Base-by-base conservation (phyloP, 2,329 filamentous ascomycete species). In the Fusarium solani-melongenae region DNA sequence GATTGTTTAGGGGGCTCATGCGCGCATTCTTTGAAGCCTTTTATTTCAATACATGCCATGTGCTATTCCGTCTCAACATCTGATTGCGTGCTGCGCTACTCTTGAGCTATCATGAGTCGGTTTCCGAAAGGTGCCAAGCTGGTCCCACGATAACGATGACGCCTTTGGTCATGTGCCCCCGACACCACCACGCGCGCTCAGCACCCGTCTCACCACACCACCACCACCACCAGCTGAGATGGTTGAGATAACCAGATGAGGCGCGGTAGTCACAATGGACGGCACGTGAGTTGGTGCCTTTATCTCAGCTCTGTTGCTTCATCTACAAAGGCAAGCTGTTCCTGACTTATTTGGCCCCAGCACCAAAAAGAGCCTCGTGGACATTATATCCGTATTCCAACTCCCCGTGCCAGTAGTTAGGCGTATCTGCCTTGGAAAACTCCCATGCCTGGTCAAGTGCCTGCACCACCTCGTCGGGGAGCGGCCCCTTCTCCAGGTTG, bases 371-470 rank as follows among this genome's bases (percentile, higher is more conserved):
- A 15, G 86, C 89, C 80, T 89, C 84, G 75, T 86, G 82, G 8
- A 91, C 90, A 78, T 94, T 86, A 76, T 93, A 94, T 15, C 86
- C 88, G 76, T 94, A 94, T 80, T 88, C 87, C 62, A 93, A 81
- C 58, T 92, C 90, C 62, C 85, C 83, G 74, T 89, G 88, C 87
- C 87, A 90, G 76, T 90, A 90, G 58, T 84, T 83, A 10, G 84
- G 71, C 11, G 85, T 84, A 36, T 89, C 87, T 3, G 82, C 79
- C 84, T 94, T 95, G 14, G 88, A 85, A n/a, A 92, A 84, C 76
- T 86, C 72, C 94, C 95, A 97, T 5, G 93, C 94, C 81, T 93
- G 85, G 75, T 97, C 94, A 66, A 97, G 84, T 14, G 89, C 91
- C 79, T 91, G 83, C 11, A 97, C 88, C 17, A 97, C 92, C 29